phyloP scores from a whole-genome alignment of 2,329 filamentous ascomycete species.

The Fusarium sp. region DNA sequence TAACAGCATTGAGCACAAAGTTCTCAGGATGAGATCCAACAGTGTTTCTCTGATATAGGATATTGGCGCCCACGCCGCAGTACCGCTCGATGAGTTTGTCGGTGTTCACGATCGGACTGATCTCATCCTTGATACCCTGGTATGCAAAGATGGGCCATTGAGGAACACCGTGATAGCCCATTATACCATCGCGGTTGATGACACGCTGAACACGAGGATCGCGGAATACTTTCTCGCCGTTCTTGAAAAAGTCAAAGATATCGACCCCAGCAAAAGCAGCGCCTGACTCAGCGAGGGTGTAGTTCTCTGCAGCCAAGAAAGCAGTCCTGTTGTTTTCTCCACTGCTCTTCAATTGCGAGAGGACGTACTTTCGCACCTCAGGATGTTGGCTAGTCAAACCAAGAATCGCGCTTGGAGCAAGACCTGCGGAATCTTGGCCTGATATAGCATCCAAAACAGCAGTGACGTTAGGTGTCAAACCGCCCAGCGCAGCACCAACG shows the following conservation, averaged over 20 bases:
- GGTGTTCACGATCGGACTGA: constrained; percentile 34
- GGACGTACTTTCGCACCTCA: constrained; percentile 21
- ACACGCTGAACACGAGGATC: constrained; percentile 15
- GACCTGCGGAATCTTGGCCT: constrained; percentile 39
- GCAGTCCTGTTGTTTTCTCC: constrained; percentile 40
- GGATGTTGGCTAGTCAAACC: constrained; percentile 43
- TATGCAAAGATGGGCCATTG: constrained; percentile 42
- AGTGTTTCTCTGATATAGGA: constrained; percentile 42
- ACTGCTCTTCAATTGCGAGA: constrained; percentile 34
- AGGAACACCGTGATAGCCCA: constrained; percentile 45
- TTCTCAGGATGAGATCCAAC: constrained; percentile 34
- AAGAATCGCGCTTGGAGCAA: constrained; percentile 38
- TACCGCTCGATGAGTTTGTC: constrained; percentile 38
- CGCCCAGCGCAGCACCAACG: constrained; percentile 62
- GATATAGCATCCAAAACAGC: constrained; percentile 53
- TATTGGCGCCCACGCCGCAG: constrained; percentile 39
- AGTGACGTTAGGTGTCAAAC: constrained; percentile 57
- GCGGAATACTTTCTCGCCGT: constrained; percentile 6
- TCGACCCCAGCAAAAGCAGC: constrained; percentile 19
- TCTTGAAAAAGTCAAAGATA: constrained; percentile 34
- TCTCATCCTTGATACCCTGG: constrained; percentile 37
- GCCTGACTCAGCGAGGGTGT: constrained; percentile 22
- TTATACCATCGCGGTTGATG: constrained; percentile 40
- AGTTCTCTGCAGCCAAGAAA: constrained; percentile 35
- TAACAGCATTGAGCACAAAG: background rate